Base-by-base conservation (phyloP, 371 early-diverging fungal species). In the Smittium mucronatum region DNA sequence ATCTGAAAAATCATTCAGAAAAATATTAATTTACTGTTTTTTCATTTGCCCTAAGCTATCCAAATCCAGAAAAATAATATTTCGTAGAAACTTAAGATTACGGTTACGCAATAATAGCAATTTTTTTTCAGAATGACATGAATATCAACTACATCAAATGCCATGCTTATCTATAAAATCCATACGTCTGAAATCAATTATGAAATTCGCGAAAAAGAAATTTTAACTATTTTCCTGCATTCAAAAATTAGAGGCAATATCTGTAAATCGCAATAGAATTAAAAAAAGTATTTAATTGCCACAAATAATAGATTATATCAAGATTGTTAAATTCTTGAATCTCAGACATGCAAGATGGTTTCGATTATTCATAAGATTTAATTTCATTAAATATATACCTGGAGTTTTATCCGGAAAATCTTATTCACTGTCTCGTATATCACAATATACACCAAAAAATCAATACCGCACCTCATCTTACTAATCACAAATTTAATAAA, bases 311-410 rank as follows among this genome's bases (percentile, higher is more conserved):
- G 28, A n/a, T 57, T 5, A 67, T 35, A 15, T 67, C n/a, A 67
- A 67, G n/a, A 63, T n/a, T 29, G 5, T 25, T 15, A 63, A 36
- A 57, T 67, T 35, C 25, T 25, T 67, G 16, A 67, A 67, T 35
- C 28, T 5, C 5, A 36, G 63, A 63, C 36, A 57, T 30, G 63
- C 36, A 5, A 2, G 67, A 2, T 67, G 57, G 63, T 28, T n/a
- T 28, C 30, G 5, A 2, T 32, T 67, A 5, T 67, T 67, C 29
- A 63, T 25, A 5, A 29, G 60, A 57, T 73, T 36, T 16, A 28
- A 72, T 28, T 71, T 72, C 25, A 64, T 73, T 17, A 58, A 31
- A n/a, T 74, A 74, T 28, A 36, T n/a, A 1, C 61, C 63, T 2
- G 73, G 74, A 0, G 0, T 1, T 2, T n/a, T 60, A 25, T 67